Evolutionary conservation across 495 filamentous ascomycete species (phyloP).

Genomic region (Aspergillus bridgeri): DNA sequence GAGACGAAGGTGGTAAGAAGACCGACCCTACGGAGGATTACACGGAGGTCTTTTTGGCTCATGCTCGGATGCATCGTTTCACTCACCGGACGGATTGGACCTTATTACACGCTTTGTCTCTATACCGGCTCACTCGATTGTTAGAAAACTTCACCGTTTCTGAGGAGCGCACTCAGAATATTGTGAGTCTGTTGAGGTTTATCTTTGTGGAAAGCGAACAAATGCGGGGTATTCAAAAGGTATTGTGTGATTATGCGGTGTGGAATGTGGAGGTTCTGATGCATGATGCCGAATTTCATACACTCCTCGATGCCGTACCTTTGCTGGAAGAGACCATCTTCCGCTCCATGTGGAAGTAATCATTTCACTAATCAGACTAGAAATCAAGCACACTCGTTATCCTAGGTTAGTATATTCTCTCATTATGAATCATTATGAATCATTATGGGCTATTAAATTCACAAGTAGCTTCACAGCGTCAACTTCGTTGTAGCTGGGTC

Average conservation of each 20-base stretch:
- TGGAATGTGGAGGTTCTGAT: constrained; percentile 30
- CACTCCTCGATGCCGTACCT: constrained; percentile 13
- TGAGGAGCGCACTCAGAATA: constrained; percentile 26
- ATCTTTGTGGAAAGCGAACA: constrained; percentile 28
- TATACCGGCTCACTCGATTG: constrained; percentile 27
- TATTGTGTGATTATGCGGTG: constrained; percentile 24
- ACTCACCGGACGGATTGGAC: constrained; percentile 24
- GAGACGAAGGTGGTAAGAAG: constrained; percentile 5
- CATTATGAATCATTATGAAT: no score
- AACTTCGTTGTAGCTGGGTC: background rate
- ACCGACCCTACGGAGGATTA: constrained; percentile 23
- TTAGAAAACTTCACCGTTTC: constrained; percentile 27
- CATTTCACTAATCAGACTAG: no score
- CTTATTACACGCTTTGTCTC: constrained; percentile 24
- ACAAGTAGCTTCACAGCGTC: background rate
- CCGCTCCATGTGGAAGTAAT: constrained; percentile 16
- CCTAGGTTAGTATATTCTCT: background rate
- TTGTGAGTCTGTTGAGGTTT: constrained; percentile 30
- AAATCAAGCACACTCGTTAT: background rate
- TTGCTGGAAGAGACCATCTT: constrained; percentile 15
- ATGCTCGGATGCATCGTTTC: constrained; percentile 31
- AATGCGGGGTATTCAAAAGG: constrained; percentile 20
- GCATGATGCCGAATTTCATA: constrained; percentile 21
- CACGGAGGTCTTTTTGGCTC: constrained; percentile 25
- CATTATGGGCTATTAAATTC: background rate